Evolutionary conservation across 2,329 filamentous ascomycete species (phyloP).

Genomic region (Helotiales sp.): DNA sequence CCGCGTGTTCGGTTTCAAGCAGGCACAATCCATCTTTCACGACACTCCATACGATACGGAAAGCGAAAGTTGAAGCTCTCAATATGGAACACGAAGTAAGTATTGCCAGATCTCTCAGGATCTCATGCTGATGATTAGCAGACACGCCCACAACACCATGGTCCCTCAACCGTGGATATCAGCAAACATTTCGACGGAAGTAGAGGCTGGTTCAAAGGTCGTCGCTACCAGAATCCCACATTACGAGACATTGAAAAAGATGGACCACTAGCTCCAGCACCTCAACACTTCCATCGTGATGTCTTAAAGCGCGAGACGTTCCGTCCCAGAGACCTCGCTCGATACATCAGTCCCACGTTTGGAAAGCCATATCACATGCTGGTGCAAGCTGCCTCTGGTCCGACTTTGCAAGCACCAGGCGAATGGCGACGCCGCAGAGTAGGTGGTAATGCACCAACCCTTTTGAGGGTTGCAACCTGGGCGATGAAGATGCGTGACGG

Average conservation of each 20-base stretch:
- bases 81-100: neutral
- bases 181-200: conserved; percentile 2
- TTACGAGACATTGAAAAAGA: conserved; percentile 6
- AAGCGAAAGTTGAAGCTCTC: neutral
- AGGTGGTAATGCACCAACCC: neutral
- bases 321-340: neutral
- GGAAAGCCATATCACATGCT: conserved; percentile 4
- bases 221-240: conserved; percentile 6
- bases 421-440: conserved; percentile 3
- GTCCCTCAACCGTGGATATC: neutral
- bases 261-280: neutral
- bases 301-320: conserved; percentile 12
- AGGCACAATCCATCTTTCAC: neutral
- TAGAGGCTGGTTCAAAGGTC: conserved; percentile 9
- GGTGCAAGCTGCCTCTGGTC: conserved; percentile 1
- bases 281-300: conserved; percentile 13
- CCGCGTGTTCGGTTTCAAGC: neutral
- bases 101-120: neutral
- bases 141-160: neutral
- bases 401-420: neutral
- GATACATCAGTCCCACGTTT: conserved; percentile 4
- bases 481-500: neutral
- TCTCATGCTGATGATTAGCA: neutral
- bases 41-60: neutral
- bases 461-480: neutral